Conservation (phyloP, 73 alveolate species). For the Paramecium octaurelia region DNA sequence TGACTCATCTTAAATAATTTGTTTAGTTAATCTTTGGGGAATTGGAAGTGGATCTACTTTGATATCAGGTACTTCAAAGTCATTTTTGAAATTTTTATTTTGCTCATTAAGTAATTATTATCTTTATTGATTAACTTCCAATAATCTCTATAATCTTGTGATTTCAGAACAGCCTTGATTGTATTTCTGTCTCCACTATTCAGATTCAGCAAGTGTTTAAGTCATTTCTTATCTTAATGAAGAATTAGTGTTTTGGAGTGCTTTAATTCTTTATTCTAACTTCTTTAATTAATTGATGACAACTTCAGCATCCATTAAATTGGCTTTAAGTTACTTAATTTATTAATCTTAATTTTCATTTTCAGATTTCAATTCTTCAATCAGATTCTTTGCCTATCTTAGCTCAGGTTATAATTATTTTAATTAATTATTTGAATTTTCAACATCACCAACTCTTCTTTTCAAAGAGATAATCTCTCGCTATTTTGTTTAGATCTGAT, state of each 20-base stretch:
- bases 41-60: neutral
- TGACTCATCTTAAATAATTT: neutral
- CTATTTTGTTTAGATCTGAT: neutral
- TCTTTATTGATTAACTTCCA: slow-evolving; percentile 6
- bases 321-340: neutral
- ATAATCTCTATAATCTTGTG: neutral
- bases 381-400: neutral
- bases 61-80: neutral
- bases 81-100: neutral
- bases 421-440: neutral
- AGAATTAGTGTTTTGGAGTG: neutral
- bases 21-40: neutral
- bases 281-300: slow-evolving; percentile 11
- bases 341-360: neutral
- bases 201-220: neutral
- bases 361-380: neutral
- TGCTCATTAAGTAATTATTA: neutral
- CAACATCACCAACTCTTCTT: neutral
- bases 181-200: slow-evolving; percentile 32
- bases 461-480: neutral
- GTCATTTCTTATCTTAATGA: neutral
- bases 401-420: neutral
- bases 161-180: neutral
- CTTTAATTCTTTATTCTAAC: neutral
- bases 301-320: neutral